Evolutionary conservation across 2,329 filamentous ascomycete genomes (phyloP).

Genomic region (Epichloe amarillans): DNA sequence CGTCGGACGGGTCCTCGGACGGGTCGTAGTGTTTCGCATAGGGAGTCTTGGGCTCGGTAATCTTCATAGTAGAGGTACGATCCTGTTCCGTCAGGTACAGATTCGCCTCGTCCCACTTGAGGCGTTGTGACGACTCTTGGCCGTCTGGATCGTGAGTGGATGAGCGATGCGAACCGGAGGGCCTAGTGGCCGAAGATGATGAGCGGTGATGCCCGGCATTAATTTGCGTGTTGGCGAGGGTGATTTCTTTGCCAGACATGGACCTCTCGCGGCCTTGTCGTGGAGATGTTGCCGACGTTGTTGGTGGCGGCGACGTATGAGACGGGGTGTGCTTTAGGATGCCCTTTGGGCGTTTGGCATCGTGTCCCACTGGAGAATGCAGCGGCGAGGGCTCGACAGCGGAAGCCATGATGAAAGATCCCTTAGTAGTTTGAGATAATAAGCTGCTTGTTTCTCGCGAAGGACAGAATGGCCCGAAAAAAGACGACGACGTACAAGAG

Average conservation of each 20-base stretch:
- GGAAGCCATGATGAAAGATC: conserved; percentile 23
- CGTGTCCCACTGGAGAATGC: conserved; percentile 28
- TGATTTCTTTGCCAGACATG: conserved; percentile 69
- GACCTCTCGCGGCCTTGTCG: conserved; percentile 20
- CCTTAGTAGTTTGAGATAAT: background rate
- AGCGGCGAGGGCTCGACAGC: conserved; percentile 23
- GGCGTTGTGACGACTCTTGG: conserved; percentile 49
- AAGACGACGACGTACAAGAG: background rate
- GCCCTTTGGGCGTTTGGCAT: conserved; percentile 32
- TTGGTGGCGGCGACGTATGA: conserved; percentile 43
- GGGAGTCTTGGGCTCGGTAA: conserved; percentile 94
- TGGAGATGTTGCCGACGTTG: conserved; percentile 30
- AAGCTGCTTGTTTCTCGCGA: background rate
- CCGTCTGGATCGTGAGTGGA: conserved; percentile 38
- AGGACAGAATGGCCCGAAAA: background rate
- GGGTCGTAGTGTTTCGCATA: conserved; percentile 90
- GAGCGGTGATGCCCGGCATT: conserved; percentile 87
- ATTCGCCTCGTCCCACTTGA: conserved; percentile 99
- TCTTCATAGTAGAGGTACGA: conserved; percentile 94
- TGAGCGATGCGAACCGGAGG: conserved; percentile 55
- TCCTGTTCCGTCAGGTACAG: conserved; percentile 95
- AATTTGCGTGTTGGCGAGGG: conserved; percentile 83
- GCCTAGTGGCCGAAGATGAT: conserved; percentile 56
- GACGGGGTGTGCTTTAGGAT: conserved; percentile 81
- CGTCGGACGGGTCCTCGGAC: conserved; percentile 71